Base-by-base conservation (phyloP, 352 stramenopile species). In the Globisporangium polare region DNA sequence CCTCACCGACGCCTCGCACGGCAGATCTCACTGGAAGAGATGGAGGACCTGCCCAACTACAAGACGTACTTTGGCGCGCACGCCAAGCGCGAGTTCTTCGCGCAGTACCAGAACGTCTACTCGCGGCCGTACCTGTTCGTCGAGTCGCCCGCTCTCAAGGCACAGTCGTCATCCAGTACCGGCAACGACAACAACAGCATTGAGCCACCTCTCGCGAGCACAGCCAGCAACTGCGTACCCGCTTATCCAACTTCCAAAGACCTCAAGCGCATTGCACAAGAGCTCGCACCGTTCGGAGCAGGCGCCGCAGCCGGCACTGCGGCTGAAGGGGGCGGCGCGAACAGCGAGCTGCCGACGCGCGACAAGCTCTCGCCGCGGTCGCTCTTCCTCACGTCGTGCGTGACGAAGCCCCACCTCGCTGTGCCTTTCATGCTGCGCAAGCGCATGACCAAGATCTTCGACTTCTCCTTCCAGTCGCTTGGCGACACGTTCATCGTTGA, bases 401-500 rank as follows among this genome's bases (percentile, higher is more conserved):
- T 87, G 8, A 68, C 75, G 0, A 79, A 77, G 26, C 72, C 75
- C 0, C 62, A 86, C 8, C 63, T 91, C 12, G 81, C 81, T 0
- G 73, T 89, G 18, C 82, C 84, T 0, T 83, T 90, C 60, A 62
- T 93, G 27, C 65, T 93, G 43, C 78, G 84, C 18, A 73, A 77
- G 37, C 68, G 69, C 20, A 73, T 75, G 60, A 89, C 78, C 22
- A 90, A 86, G 18, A 71, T 89, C 1, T 90, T 89, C 59, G 83
- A 94, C 46, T 94, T 94, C 54, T 92, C 85, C 0, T 91, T 88
- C 58, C 83, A 94, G 56, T 89, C 83, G 2, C 75, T 94, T 3
- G 85, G 85, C 10, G 85, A 94, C 46, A 64, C 76, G 26, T 78
- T 88, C 31, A 83, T 89, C 17, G 58, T 69, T 10, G 78, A 83